Evolutionary conservation across 192 early-diverging fungal species (phyloP), one percentile per base, ranked within the genome.

Genomic region (Tieghemiomyces parasiticus): DNA sequence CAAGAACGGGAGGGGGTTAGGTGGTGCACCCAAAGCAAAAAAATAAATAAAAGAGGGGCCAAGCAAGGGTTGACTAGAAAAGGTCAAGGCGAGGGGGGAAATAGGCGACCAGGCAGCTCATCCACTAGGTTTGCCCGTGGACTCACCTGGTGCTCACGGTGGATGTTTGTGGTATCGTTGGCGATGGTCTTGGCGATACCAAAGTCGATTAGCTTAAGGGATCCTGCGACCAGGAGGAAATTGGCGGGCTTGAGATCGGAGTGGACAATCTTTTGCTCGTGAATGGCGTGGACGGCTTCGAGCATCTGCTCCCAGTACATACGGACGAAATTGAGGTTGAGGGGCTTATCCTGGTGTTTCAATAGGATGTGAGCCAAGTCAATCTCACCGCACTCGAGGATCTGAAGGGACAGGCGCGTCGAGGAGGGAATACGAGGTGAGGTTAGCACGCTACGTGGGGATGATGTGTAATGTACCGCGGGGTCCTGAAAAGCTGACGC

Each of bases 231-330:
- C 22, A 98, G 62, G 12, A 98, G 65, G 65, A 96, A 98, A 67
- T 97, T 97, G 16, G 93, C 93, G 0, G 95, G 95, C 66, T 97
- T 97, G 29, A 97, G 68, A 62, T 97, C 93, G 6, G 85, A 79
- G 64, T 97, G 95, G 6, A 97, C 83, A 63, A 97, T 91, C 13
- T 85, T 87, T 58, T 81, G 73, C 38, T 90, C 71, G 68, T 97
- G 95, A 14, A 95, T 89, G 0, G 80, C 81, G 45, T 85, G 77
- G 4, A 95, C 94, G 4, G 93, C 89, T 59, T 85, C 75, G 1
- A 97, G 65, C 90, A 97, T 97, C 85, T 92, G 88, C 67, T 84
- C 76, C 90, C 91, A 93, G 63, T 90, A 90, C 67, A 83, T 73
- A 22, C 87, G 76, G 33, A 97, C 78, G 56, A 85, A 82, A 60